Percentiles rank a stretch among this genome's conserved stretches.
These are phyloP conservation scores for Penicillium aurantiogriseum DNA, from an alignment of 2,329 filamentous ascomycete genomes.

Conservation along the genomic window DNA sequence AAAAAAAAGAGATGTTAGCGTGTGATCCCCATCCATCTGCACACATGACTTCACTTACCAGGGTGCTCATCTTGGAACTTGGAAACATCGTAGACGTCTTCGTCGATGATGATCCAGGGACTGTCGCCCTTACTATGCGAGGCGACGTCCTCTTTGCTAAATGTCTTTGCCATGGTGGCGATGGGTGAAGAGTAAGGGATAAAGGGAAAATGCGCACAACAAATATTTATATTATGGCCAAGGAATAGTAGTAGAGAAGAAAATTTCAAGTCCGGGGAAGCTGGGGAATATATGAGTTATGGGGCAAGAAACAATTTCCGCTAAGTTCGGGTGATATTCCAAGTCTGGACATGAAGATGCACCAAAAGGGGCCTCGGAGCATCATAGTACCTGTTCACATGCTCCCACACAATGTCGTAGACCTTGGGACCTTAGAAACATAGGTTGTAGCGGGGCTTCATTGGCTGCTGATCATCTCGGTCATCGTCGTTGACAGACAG, in stretches of 20 bases:
- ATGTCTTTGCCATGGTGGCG: conserved; percentile 77
- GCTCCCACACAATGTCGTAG: not conserved
- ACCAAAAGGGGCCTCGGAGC: conserved; percentile 22
- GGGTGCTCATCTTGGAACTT: conserved; percentile 84
- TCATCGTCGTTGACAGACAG: conserved; percentile 14
- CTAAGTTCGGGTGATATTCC: conserved; percentile 6
- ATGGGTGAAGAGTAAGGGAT: not conserved
- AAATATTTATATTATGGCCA: not conserved
- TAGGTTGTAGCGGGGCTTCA: conserved; percentile 8
- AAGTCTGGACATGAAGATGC: conserved; percentile 7
- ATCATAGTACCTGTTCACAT: conserved; percentile 9
- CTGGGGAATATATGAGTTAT: conserved; percentile 23
- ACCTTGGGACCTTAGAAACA: conserved; percentile 4
- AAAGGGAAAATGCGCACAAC: not conserved
- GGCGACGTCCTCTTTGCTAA: conserved; percentile 80
- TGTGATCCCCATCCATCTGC: not conserved
- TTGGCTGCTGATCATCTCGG: conserved; percentile 21
- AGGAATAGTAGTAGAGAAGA: conserved; percentile 10
- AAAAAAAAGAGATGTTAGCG: not conserved
- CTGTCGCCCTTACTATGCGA: conserved; percentile 85
- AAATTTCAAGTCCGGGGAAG: conserved; percentile 22
- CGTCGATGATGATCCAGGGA: conserved; percentile 87
- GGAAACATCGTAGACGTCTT: conserved; percentile 93
- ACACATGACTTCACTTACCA: conserved; percentile 32
- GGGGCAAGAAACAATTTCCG: conserved; percentile 11